Percentiles rank a stretch among this genome's conserved stretches.
These are phyloP conservation scores for Fusarium pseudograminearum DNA, from an alignment of 2,329 filamentous ascomycete species.

Conservation along the genomic window DNA sequence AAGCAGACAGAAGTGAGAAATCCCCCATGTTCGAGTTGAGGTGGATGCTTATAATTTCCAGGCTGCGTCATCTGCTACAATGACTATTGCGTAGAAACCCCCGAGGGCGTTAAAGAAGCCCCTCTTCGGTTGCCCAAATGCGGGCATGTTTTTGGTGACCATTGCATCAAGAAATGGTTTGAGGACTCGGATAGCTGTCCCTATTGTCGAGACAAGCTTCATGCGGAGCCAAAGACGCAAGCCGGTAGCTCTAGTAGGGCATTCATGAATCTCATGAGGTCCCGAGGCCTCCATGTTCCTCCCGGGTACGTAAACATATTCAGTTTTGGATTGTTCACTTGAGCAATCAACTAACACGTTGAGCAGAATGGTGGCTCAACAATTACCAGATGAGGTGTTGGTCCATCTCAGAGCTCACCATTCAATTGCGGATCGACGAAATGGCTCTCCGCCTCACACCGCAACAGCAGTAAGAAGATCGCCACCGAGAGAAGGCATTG, in stretches of 20 bases:
- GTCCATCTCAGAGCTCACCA: constrained; percentile 15
- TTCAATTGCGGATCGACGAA: constrained; percentile 31
- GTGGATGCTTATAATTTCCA: constrained; percentile 48
- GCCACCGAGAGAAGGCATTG: constrained; percentile 46
- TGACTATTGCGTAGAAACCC: constrained; percentile 67
- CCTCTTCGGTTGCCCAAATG: constrained; percentile 71
- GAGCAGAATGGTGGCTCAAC: constrained; percentile 17
- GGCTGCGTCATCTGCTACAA: constrained; percentile 75
- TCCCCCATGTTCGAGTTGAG: background rate
- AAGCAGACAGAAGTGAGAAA: constrained; percentile 62
- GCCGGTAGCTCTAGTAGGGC: constrained; percentile 39
- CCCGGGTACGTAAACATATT: constrained; percentile 37
- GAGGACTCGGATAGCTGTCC: constrained; percentile 72
- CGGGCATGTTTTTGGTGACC: constrained; percentile 73
- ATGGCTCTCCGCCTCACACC: constrained; percentile 26
- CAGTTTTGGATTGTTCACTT: background rate
- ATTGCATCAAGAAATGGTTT: constrained; percentile 75
- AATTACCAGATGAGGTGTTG: constrained; percentile 41
- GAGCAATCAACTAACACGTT: constrained; percentile 20
- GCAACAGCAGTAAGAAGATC: constrained; percentile 44
- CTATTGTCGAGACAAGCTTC: constrained; percentile 72
- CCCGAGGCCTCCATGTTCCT: constrained; percentile 41
- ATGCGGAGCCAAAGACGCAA: constrained; percentile 58
- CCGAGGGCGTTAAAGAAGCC: constrained; percentile 68
- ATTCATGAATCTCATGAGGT: constrained; percentile 51